Evolutionary conservation across 2,329 filamentous ascomycete genomes (phyloP).

Genomic region (Tolypocladium pustulatum): DNA sequence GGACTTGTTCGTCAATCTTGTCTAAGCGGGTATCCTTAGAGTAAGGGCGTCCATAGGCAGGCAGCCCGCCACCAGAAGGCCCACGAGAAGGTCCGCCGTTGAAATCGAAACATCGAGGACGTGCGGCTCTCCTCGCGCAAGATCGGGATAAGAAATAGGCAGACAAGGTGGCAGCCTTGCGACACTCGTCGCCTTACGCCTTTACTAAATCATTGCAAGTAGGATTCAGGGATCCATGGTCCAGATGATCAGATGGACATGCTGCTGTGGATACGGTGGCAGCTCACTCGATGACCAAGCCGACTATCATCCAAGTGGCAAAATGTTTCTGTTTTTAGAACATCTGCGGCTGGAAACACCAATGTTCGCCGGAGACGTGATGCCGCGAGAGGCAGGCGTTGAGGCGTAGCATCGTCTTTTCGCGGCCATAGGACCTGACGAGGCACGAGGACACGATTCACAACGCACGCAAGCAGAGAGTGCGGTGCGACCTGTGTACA

Average conservation of each 20-base stretch:
- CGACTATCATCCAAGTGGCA: neutral
- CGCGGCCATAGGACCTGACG: constrained; percentile 89
- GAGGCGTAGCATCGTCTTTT: constrained; percentile 80
- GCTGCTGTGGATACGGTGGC: neutral
- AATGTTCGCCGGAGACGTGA: neutral
- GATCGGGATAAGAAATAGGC: neutral
- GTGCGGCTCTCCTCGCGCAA: neutral
- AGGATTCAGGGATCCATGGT: neutral
- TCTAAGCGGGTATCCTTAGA: neutral
- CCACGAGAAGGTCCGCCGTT: neutral
- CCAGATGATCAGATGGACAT: neutral
- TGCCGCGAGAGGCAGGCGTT: neutral
- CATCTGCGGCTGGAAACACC: neutral
- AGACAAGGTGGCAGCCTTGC: neutral
- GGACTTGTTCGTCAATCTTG: neutral
- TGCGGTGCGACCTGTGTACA: constrained; percentile 68
- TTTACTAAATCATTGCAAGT: neutral
- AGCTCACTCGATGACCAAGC: neutral
- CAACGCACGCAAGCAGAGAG: constrained; percentile 88
- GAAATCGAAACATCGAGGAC: neutral
- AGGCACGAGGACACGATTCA: constrained; percentile 97
- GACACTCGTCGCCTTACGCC: neutral
- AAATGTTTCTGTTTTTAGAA: neutral
- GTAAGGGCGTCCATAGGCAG: neutral
- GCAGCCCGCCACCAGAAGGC: neutral